Conservation (phyloP, 805 yeast species). For the Clavispora vitiphila region DNA sequence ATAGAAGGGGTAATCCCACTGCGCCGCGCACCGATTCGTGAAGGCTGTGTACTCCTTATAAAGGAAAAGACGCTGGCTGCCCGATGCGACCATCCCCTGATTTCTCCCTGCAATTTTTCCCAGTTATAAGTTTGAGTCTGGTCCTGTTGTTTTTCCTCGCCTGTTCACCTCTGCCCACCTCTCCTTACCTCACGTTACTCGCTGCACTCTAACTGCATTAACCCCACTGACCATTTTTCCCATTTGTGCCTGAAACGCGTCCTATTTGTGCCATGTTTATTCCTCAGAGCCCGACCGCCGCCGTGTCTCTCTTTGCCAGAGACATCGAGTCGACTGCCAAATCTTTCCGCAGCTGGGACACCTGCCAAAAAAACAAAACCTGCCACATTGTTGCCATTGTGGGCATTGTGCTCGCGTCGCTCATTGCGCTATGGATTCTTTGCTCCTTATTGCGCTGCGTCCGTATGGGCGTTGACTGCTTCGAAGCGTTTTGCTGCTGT, state of each 20-base stretch:
- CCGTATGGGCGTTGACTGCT: slow-evolving; percentile 46
- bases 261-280: neutral
- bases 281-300: neutral
- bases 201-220: no score
- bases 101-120: no score
- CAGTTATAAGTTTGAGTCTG: no score
- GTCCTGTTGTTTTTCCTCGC: no score
- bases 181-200: no score
- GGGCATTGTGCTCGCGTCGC: slow-evolving; percentile 54
- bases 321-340: slow-evolving; percentile 38
- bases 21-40: no score
- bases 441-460: slow-evolving; percentile 51
- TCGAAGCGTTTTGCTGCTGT: slow-evolving; percentile 48
- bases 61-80: no score
- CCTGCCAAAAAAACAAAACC: slow-evolving; percentile 71
- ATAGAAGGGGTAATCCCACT: no score
- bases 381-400: slow-evolving; percentile 78
- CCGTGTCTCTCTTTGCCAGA: slow-evolving; percentile 4
- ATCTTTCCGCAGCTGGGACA: slow-evolving; percentile 63
- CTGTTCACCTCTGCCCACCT: no score
- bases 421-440: slow-evolving; percentile 53
- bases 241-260: neutral
- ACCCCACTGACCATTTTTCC: no score
- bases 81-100: no score
- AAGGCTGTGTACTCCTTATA: no score